Evolutionary conservation across 768 basidiomycete species (phyloP).

Genomic region (Boletus tylopilopsis): DNA sequence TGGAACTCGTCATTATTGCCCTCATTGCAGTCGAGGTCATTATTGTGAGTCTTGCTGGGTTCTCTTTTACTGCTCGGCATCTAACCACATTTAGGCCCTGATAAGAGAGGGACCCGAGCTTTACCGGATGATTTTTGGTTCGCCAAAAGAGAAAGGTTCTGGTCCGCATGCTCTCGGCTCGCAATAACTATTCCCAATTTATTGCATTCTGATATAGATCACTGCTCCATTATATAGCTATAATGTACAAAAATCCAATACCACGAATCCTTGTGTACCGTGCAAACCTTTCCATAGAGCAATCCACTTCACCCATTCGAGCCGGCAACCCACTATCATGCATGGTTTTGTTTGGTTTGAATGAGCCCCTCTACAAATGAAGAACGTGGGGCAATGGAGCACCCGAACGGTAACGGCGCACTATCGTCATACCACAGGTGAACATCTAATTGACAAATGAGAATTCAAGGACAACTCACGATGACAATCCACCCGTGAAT

Average conservation of each 20-base stretch:
- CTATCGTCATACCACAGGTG: constrained; percentile 8
- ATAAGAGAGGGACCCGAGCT: constrained; percentile 78
- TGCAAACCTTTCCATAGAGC: not conserved
- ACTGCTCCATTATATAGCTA: not conserved
- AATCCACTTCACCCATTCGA: not conserved
- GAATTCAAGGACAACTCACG: constrained; percentile 5
- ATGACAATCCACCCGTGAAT: constrained; percentile 22
- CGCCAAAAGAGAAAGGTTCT: constrained; percentile 10
- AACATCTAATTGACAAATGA: not conserved
- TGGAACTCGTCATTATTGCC: constrained; percentile 94
- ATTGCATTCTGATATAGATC: not conserved
- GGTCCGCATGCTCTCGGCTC: not conserved
- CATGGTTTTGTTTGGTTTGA: constrained; percentile 1
- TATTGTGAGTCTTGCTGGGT: constrained; percentile 52
- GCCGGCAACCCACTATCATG: not conserved
- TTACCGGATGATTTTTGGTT: constrained; percentile 47
- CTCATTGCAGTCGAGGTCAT: constrained; percentile 95
- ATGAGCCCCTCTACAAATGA: constrained; percentile 13
- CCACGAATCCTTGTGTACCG: not conserved
- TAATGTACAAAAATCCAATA: constrained; percentile 7
- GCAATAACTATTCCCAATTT: constrained; percentile 7
- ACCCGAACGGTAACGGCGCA: constrained; percentile 24
- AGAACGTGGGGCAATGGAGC: constrained; percentile 19
- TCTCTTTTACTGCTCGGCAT: not conserved
- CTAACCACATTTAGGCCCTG: constrained; percentile 47